Percentiles rank a stretch among this genome's conserved stretches.
phyloP scores from a whole-genome alignment of 352 stramenopile species.

The Phytopythium ostracodes region DNA sequence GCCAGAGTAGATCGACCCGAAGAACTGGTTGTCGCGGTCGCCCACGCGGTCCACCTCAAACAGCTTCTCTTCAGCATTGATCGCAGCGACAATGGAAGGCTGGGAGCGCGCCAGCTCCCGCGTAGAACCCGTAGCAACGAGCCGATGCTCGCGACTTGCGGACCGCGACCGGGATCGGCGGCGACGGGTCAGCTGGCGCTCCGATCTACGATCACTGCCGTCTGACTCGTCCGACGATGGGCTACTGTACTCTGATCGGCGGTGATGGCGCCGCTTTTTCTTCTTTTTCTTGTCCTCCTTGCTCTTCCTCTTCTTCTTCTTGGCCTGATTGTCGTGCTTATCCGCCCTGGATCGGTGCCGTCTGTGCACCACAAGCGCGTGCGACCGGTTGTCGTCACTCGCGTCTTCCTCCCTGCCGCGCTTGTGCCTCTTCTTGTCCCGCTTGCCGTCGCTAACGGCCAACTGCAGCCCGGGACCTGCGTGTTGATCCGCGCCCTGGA shows the following conservation, averaged over 20 bases:
- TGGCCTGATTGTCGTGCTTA: constrained; percentile 3
- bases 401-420: not conserved
- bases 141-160: not conserved
- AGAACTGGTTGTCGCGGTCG: constrained; percentile 68
- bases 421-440: not conserved
- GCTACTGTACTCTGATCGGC: constrained; percentile 4
- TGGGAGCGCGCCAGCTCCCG: not conserved
- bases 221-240: not conserved
- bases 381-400: not conserved
- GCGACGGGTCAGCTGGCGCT: not conserved
- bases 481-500: constrained; percentile 2
- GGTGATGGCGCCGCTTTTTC: constrained; percentile 1
- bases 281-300: constrained; percentile 15
- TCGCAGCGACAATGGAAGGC: not conserved
- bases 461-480: not conserved
- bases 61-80: constrained; percentile 23
- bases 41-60: constrained; percentile 65
- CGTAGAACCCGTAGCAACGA: not conserved
- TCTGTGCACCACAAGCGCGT: constrained; percentile 27
- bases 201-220: constrained; percentile 13
- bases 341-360: constrained; percentile 9
- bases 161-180: constrained; percentile 14
- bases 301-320: constrained; percentile 20
- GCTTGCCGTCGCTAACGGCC: not conserved
- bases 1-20: constrained; percentile 56